phyloP scores from a whole-genome alignment of 345 rosid species.

The Zanthoxylum bungeanum region DNA sequence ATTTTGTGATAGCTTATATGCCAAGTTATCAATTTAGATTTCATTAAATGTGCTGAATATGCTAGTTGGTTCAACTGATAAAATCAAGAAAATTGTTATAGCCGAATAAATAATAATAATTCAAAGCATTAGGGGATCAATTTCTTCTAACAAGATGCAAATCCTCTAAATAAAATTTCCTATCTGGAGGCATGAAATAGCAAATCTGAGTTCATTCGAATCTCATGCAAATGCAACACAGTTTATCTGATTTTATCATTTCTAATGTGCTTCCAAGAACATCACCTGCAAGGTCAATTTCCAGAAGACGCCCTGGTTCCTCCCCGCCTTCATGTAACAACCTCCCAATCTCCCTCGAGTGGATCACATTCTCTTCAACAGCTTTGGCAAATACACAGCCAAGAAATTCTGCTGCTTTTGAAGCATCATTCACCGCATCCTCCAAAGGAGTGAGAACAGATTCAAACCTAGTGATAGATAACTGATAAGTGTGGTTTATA shows the following conservation, averaged over 20 bases:
- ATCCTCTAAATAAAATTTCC: conserved; percentile 65
- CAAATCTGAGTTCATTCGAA: conserved; percentile 50
- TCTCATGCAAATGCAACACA: conserved; percentile 44
- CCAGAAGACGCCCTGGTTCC: conserved; percentile 52
- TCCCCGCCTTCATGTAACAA: conserved; percentile 71
- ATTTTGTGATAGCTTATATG: too few relatives aligned
- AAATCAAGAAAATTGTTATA: conserved; percentile 29
- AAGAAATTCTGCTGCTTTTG: conserved; percentile 84
- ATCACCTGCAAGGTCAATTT: conserved; percentile 77
- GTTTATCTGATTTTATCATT: conserved; percentile 47
- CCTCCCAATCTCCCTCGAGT: conserved; percentile 54
- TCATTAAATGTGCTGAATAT: too few relatives aligned
- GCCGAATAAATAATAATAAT: conserved; percentile 8
- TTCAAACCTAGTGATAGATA: too few relatives aligned
- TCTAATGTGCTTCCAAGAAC: conserved; percentile 77
- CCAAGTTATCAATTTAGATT: too few relatives aligned
- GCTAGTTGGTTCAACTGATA: too few relatives aligned
- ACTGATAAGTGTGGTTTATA: too few relatives aligned
- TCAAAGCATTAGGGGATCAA: conserved; percentile 19
- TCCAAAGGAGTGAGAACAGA: conserved; percentile 66
- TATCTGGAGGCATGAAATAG: conserved; percentile 54
- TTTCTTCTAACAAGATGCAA: conserved; percentile 28
- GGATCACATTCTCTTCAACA: conserved; percentile 44
- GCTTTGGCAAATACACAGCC: conserved; percentile 61
- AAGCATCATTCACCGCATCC: conserved; percentile 92